These are phyloP conservation scores for Stylosanthes scabra DNA, from an alignment of 331 rosid genomes.

Conservation along the genomic window DNA sequence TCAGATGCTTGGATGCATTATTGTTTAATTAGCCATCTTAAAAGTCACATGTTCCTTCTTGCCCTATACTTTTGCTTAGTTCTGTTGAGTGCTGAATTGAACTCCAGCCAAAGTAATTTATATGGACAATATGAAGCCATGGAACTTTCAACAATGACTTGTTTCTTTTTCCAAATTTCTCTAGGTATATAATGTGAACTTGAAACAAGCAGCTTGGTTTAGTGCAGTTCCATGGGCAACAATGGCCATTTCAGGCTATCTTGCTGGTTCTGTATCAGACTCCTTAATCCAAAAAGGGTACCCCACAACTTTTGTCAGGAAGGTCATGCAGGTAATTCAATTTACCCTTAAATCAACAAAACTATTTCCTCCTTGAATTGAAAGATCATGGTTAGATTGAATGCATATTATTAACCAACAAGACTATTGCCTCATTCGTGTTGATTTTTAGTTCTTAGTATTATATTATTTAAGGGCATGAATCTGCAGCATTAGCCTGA, in stretches of 20 bases:
- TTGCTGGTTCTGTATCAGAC: conserved; percentile 83
- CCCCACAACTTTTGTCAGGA: conserved; percentile 74
- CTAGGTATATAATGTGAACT: conserved; percentile 84
- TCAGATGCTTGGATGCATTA: conserved; percentile 6
- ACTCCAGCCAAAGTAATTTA: too few relatives aligned
- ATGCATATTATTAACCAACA: not conserved
- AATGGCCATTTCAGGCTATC: conserved; percentile 88
- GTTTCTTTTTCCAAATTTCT: not conserved
- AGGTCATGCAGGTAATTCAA: conserved; percentile 83
- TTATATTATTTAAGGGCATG: not conserved
- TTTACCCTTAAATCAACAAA: not conserved
- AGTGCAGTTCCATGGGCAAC: conserved; percentile 98
- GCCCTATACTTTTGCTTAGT: not conserved
- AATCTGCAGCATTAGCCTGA: conserved; percentile 21
- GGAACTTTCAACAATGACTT: conserved; percentile 9
- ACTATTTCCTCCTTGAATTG: not conserved
- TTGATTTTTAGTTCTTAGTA: conserved; percentile 20
- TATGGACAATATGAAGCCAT: too few relatives aligned
- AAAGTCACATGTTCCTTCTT: not conserved
- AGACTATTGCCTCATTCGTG: conserved; percentile 7
- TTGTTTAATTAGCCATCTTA: not conserved
- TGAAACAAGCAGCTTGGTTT: conserved; percentile 97
- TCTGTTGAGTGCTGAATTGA: not conserved
- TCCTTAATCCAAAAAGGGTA: conserved; percentile 67
- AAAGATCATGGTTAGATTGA: conserved; percentile 18